A percentile compares a stretch with the other conserved stretches of the same genome.
Evolutionary conservation across 768 basidiomycete genomes (phyloP).

Genomic region (Boletellus sp.): DNA sequence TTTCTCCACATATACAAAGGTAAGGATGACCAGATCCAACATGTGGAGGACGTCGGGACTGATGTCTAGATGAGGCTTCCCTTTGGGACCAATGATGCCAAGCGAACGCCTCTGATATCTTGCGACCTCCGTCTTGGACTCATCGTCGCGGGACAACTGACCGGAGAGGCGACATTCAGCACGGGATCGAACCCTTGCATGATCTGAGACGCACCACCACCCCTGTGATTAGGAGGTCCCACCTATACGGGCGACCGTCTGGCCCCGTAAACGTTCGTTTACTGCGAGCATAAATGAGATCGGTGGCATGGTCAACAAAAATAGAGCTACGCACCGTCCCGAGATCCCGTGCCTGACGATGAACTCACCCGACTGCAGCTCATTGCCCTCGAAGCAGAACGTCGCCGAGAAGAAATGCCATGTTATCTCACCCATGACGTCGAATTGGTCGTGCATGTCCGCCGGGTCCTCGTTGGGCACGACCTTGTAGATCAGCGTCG

Average conservation of each 20-base stretch:
- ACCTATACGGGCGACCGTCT: constrained; percentile 33
- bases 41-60: constrained; percentile 20
- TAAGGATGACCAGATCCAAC: constrained; percentile 27
- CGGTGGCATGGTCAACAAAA: too few relatives aligned
- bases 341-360: constrained; percentile 20
- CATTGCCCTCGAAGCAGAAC: constrained; percentile 27
- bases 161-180: background rate
- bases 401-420: constrained; percentile 32
- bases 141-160: constrained; percentile 22
- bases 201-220: constrained; percentile 12
- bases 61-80: constrained; percentile 18
- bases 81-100: constrained; percentile 18
- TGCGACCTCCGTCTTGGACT: constrained; percentile 12
- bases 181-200: background rate
- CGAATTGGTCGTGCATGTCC: constrained; percentile 31
- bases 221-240: constrained; percentile 16
- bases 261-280: constrained; percentile 32
- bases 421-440: constrained; percentile 32
- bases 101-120: constrained; percentile 18
- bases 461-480: constrained; percentile 15
- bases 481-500: constrained; percentile 27
- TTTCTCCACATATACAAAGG: constrained; percentile 34
- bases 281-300: too few relatives aligned
- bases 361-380: constrained; percentile 26
- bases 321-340: constrained; percentile 26